Evolutionary conservation across 202 grass and related monocot genomes (phyloP).

Genomic region (Schoenoplectus tabernaemontani): DNA sequence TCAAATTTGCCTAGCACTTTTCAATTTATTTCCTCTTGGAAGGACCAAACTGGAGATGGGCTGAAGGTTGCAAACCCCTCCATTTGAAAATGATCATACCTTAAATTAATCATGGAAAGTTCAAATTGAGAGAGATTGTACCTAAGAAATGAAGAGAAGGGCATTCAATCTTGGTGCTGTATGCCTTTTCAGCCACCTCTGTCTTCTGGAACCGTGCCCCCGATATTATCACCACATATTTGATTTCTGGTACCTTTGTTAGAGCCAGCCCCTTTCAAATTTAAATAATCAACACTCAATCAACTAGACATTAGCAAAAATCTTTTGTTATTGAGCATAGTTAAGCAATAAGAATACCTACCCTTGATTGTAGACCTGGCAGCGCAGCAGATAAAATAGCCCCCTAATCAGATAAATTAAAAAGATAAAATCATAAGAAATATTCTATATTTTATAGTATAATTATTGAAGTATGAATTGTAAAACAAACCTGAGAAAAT

Average conservation of each 20-base stretch:
- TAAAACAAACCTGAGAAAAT: conserved; percentile 61
- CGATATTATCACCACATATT: conserved; percentile 60
- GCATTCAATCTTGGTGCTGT: conserved; percentile 45
- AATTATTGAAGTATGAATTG: not conserved
- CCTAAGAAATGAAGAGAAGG: conserved; percentile 76
- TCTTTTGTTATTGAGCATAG: not conserved
- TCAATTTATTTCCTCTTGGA: not conserved
- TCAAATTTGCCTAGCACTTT: not conserved
- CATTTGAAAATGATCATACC: conserved; percentile 4
- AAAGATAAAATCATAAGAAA: not conserved
- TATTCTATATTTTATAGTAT: not conserved
- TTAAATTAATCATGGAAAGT: not conserved
- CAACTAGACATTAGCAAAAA: not conserved
- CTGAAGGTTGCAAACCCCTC: not conserved
- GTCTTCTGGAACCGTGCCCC: conserved; percentile 51
- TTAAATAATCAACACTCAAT: not conserved
- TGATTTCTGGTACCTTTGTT: conserved; percentile 68
- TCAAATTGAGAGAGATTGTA: conserved; percentile 22
- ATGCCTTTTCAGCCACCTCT: conserved; percentile 46
- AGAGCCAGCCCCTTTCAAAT: conserved; percentile 54
- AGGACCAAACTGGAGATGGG: not conserved
- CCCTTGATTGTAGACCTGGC: conserved; percentile 56
- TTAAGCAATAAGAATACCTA: not conserved
- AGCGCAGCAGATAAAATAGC: conserved; percentile 60
- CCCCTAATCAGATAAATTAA: conserved; percentile 42